Base-by-base conservation (phyloP, 306 rosid species). In the Prosopis cineraria region DNA sequence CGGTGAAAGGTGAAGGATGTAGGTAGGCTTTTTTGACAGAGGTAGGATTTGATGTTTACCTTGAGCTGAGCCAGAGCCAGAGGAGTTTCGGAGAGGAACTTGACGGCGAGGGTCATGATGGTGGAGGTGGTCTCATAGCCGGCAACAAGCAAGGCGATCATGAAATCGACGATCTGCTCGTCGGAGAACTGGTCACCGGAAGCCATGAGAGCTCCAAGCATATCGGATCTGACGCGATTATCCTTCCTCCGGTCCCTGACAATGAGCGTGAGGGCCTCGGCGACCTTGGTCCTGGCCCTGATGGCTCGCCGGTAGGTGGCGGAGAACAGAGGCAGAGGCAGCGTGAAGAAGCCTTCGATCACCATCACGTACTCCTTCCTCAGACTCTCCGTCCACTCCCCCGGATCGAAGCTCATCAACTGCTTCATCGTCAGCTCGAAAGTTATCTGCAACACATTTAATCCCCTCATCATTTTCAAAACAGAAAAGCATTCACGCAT, bases 91-190 rank as follows among this genome's bases (percentile, higher is more conserved):
- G 96, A 91, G 75, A 95, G 90, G 76, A 95, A 95, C 87, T 95
- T 95, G 19, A 95, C 86, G 29, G 99, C 98, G 17, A 95, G 99
- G 40, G 99, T 95, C 97, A 95, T 95, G 36, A 89, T 89, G 2
- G 99, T 93, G 2, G 99, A 93, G 63, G 99, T 95, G 43, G 98
- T 95, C 79, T 95, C 99, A 12, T 93, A 95, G 76, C 99, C 98
- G 14, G 96, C 99, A 16, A 95, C 98, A 3, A 95, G 89, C 79
- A 95, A 75, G 40, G 99, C 98, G 31, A 95, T 81, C 84, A 95
- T 76, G 79, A 95, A 95, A 83, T 95, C 99, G 2, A 93, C 97
- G 36, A 95, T 93, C 80, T 87, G 86, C 43, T 95, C 98, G 36
- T 95, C 97, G 55, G 90, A 87, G 34, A 95, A 89, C 1, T 87